Base-by-base conservation (phyloP, 2,329 filamentous ascomycete genomes). In the Blumeriella jaapii region DNA sequence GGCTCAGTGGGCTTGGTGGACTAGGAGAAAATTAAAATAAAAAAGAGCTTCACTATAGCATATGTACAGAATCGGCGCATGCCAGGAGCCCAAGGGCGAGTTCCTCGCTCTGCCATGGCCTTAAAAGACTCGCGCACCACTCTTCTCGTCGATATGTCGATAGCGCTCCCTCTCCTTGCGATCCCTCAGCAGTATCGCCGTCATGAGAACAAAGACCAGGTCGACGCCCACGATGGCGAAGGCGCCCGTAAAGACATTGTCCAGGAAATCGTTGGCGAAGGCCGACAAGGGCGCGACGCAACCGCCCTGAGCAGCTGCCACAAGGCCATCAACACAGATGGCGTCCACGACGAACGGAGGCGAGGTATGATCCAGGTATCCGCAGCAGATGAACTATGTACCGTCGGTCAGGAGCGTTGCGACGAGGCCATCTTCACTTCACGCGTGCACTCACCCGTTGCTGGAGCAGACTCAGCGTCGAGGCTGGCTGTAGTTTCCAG, bases 141-240 rank as follows among this genome's bases (percentile, higher is more conserved):
- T 71, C 72, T 91, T 91, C 67, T 85, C 75, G 54, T 89, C 82
- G 51, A 91, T 87, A 53, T 82, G 69, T 40, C 75, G 72, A 62
- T 85, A 91, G 40, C 83, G 69, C 59, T 82, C 76, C 52, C 74
- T 73, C 63, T 91, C 83, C 60, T 80, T 82, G 54, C 82, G 75
- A 51, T 85, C 78, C 67, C 86, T 87, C 50, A 85, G 65, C 28
- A 91, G 65, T 59, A 84, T 85, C 18, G 79, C 77, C 9, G 79
- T 75, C 47, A 74, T 71, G 37, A 89, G 62, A 46, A 89, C 61
- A 31, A 89, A 64, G 33, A 83, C 52, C 26, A 69, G 69, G 53
- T 86, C 76, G 45, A 84, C 56, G 38, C 74, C 82, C 42, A 87
- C 82, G 56, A 89, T 75, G 42, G 81, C 83, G 55, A 91, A 91